These are phyloP conservation scores for Podila clonocystis DNA, from an alignment of 192 early-diverging fungal species.

Conservation along the genomic window DNA sequence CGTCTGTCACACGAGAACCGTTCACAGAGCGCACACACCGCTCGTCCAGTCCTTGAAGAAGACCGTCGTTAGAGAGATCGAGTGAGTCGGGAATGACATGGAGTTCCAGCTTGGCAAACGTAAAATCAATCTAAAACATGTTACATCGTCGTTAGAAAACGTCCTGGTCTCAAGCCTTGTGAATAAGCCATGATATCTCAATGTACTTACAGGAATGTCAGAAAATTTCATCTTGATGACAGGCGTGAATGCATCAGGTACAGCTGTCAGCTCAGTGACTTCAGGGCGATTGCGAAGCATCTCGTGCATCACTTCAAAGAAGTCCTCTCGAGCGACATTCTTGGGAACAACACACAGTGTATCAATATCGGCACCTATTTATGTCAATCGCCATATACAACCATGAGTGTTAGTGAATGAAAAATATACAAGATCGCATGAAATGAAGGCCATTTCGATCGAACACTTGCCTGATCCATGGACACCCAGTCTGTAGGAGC, in stretches of 20 bases:
- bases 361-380: conserved; percentile 96
- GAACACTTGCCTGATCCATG: conserved; percentile 80
- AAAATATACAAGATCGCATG: background rate
- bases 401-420: background rate
- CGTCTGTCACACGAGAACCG: conserved; percentile 97
- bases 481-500: conserved; percentile 95
- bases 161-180: no score
- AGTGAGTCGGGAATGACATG: conserved; percentile 85
- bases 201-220: conserved; percentile 78
- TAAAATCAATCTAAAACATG: conserved; percentile 84
- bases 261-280: conserved; percentile 87
- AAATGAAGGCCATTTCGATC: background rate
- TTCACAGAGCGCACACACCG: conserved; percentile 89
- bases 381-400: background rate
- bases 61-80: conserved; percentile 84
- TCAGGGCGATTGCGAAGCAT: conserved; percentile 85
- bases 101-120: conserved; percentile 83
- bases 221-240: conserved; percentile 96
- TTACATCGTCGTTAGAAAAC: background rate
- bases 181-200: background rate
- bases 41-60: conserved; percentile 91
- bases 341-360: conserved; percentile 94
- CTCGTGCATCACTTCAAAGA: conserved; percentile 90
- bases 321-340: conserved; percentile 91
- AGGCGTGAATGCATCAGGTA: conserved; percentile 93